Evolutionary conservation across 306 rosid genomes (phyloP).

Genomic region (Casuarina equisetifolia): DNA sequence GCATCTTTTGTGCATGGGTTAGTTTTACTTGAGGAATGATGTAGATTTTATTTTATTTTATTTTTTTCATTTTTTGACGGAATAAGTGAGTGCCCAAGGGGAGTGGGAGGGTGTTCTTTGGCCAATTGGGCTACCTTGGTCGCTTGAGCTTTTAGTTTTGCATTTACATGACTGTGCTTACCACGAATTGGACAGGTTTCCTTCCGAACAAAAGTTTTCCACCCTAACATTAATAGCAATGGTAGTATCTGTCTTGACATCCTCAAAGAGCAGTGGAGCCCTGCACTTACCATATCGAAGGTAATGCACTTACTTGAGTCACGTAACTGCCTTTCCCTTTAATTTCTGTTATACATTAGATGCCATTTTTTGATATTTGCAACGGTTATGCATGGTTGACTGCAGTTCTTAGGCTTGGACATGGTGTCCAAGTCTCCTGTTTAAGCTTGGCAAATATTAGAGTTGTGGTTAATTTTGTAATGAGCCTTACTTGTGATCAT

Average conservation of each 20-base stretch:
- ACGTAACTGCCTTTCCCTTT: not conserved
- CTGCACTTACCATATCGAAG: slow-evolving; percentile 58
- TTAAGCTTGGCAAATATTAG: not conserved
- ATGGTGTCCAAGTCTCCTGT: no score
- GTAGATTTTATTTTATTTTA: not conserved
- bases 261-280: slow-evolving; percentile 64
- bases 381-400: not conserved
- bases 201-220: slow-evolving; percentile 54
- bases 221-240: slow-evolving; percentile 56
- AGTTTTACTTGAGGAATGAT: not conserved
- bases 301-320: slow-evolving; percentile 10
- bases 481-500: not conserved
- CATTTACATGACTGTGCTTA: not conserved
- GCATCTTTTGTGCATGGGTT: not conserved
- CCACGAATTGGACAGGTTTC: slow-evolving; percentile 39
- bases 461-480: not conserved
- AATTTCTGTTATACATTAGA: not conserved
- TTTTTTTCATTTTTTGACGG: not conserved
- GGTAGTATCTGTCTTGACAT: slow-evolving; percentile 62
- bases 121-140: not conserved
- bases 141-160: not conserved
- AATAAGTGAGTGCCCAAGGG: not conserved
- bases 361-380: not conserved
- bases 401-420: slow-evolving; percentile 1
- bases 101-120: not conserved